Evolutionary conservation across 1,284 basidiomycete genomes (phyloP).

Genomic region (Ustilago cynodontis): DNA sequence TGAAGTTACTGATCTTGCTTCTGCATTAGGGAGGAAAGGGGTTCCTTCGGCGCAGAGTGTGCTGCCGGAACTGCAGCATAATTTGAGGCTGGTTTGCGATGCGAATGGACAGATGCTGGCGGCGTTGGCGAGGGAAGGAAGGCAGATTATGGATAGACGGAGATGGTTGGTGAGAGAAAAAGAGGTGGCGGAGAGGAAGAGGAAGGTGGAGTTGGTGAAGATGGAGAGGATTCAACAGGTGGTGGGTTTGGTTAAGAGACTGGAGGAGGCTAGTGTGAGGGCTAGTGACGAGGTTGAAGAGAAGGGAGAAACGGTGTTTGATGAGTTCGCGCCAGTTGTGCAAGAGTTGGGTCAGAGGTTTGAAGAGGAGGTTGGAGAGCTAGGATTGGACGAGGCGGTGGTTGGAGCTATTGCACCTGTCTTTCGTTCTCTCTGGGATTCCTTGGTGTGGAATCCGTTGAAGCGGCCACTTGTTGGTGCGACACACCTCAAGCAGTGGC

Average conservation of each 20-base stretch:
- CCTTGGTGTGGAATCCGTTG: slow-evolving; percentile 79
- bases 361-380: slow-evolving; percentile 25
- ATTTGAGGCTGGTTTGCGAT: slow-evolving; percentile 86
- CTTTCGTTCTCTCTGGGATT: slow-evolving; percentile 75
- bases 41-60: slow-evolving; percentile 23
- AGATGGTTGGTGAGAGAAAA: slow-evolving; percentile 76
- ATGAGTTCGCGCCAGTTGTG: slow-evolving; percentile 32
- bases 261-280: slow-evolving; percentile 31
- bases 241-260: slow-evolving; percentile 35
- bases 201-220: slow-evolving; percentile 75
- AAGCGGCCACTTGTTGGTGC: slow-evolving; percentile 77
- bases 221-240: slow-evolving; percentile 49
- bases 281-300: background rate
- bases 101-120: slow-evolving; percentile 84
- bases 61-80: slow-evolving; percentile 95
- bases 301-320: slow-evolving; percentile 15
- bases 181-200: slow-evolving; percentile 78
- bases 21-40: slow-evolving; percentile 46
- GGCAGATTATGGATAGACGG: slow-evolving; percentile 81
- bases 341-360: slow-evolving; percentile 19
- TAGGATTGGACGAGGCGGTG: slow-evolving; percentile 81
- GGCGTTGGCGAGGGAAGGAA: slow-evolving; percentile 88
- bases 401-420: slow-evolving; percentile 88
- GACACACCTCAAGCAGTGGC: slow-evolving; percentile 77
- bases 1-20: slow-evolving; percentile 55